Base-by-base conservation (phyloP, 1,284 basidiomycete species). In the Leccinum fuscescens region DNA sequence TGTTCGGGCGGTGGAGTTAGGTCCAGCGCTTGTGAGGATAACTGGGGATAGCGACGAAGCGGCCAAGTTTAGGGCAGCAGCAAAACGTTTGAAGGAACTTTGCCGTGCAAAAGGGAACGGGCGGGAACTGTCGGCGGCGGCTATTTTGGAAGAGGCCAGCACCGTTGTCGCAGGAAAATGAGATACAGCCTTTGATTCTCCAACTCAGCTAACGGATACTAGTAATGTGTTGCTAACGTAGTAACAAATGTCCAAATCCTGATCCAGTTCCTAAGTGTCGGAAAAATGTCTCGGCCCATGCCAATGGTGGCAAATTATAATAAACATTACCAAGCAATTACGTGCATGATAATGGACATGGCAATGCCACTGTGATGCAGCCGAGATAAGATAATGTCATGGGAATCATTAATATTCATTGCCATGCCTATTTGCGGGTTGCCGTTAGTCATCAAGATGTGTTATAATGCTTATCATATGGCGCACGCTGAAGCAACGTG, bases 241-340 rank as follows among this genome's bases (percentile, higher is more conserved):
- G 46, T 44, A 3, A n/a, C 24, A 7, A 39, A 24, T 27, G 29
- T 64, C 29, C 33, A 51, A 53, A 53, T 50, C 56, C 60, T 27
- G 46, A 69, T 70, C 60, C 69, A 68, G 58, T 68, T 68, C 67
- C 57, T 61, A 62, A 55, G n/a, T 22, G 22, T 22, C 22, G 22
- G 22, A 22, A 22, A 22, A 22, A 22, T 22, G 22, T 22, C 22
- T 22, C 22, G 22, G 22, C 22, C 22, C 22, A 22, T 22, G 22
- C 22, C 22, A 22, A 22, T 22, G 22, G 22, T 22, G 22, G 22
- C 22, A 22, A 22, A 22, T 22, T 22, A 22, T 22, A 22, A 22
- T 22, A 22, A 22, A 22, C 22, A 22, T 22, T 22, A 22, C 22
- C 22, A 22, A 22, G 22, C 22, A 22, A 22, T 22, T 22, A 22